phyloP scores from a whole-genome alignment of 331 rosid species.

The Prunus yedoensis region DNA sequence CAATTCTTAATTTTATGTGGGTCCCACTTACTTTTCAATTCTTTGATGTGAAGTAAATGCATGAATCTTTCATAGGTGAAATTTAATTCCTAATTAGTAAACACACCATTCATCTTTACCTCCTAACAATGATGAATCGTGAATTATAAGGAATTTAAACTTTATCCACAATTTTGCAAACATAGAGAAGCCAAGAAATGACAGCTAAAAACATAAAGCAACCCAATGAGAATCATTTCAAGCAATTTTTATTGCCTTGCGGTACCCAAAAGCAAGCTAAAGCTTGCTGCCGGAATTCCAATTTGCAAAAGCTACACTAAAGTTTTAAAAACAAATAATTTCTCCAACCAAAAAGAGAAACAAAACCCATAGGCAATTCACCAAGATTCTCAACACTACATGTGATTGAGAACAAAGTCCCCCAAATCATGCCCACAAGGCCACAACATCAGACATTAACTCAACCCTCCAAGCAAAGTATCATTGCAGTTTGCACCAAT shows the following conservation, averaged over 20 bases:
- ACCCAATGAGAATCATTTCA: conserved; percentile 14
- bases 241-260: conserved; percentile 1
- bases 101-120: too few species aligned
- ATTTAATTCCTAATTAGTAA: too few species aligned
- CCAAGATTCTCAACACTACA: conserved; percentile 43
- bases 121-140: too few species aligned
- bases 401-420: conserved; percentile 49
- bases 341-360: conserved; percentile 34
- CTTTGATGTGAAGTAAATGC: too few species aligned
- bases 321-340: conserved; percentile 19
- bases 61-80: too few species aligned
- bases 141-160: too few species aligned
- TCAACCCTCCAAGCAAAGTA: conserved; percentile 41
- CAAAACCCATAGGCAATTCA: conserved; percentile 54
- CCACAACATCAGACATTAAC: neutral
- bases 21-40: too few species aligned
- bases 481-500: conserved; percentile 35
- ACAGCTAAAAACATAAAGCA: conserved; percentile 23
- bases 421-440: conserved; percentile 22
- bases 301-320: conserved; percentile 27
- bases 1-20: too few species aligned
- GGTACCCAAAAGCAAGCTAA: conserved; percentile 38
- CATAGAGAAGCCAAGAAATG: conserved; percentile 11
- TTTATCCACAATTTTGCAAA: neutral
- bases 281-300: conserved; percentile 29